A percentile compares a stretch with the other conserved stretches of the same genome.
Evolutionary conservation across 1,139 yeast genomes (phyloP).

Genomic region (Yamadazyma friedrichii): DNA sequence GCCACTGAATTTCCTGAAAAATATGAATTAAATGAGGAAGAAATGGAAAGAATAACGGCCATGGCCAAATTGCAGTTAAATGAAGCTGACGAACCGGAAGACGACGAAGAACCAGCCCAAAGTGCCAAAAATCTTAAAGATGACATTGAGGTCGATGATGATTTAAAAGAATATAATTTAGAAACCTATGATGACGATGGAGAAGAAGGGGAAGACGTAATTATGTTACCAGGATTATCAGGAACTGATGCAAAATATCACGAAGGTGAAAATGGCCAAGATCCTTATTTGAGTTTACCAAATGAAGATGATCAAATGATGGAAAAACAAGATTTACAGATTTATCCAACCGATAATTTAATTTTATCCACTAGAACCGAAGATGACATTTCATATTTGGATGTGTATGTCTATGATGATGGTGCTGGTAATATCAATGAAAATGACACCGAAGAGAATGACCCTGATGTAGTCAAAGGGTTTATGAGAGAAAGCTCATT

Average conservation of each 20-base stretch:
- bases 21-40: constrained; percentile 86
- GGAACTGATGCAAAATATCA: constrained; percentile 49
- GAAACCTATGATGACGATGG: constrained; percentile 76
- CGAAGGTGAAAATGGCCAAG: constrained; percentile 58
- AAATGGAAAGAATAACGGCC: constrained; percentile 84
- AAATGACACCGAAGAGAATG: constrained; percentile 63
- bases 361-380: constrained; percentile 93
- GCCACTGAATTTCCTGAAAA: constrained; percentile 91
- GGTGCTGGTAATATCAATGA: constrained; percentile 82
- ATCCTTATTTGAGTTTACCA: constrained; percentile 78
- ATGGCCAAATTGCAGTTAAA: constrained; percentile 85
- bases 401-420: constrained; percentile 92
- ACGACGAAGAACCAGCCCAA: constrained; percentile 8
- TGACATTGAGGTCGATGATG: constrained; percentile 71
- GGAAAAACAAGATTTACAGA: constrained; percentile 80
- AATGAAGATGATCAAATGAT: constrained; percentile 61
- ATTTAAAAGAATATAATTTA: constrained; percentile 81
- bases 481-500: constrained; percentile 68
- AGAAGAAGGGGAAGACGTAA: constrained; percentile 49
- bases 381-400: constrained; percentile 89
- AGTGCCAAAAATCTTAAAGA: constrained; percentile 31
- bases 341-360: constrained; percentile 87
- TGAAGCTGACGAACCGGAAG: constrained; percentile 56
- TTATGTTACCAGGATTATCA: constrained; percentile 72
- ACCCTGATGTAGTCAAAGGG: constrained; percentile 65